phyloP scores from a whole-genome alignment of 2,329 filamentous ascomycete genomes.

The Aaosphaeria arxii region DNA sequence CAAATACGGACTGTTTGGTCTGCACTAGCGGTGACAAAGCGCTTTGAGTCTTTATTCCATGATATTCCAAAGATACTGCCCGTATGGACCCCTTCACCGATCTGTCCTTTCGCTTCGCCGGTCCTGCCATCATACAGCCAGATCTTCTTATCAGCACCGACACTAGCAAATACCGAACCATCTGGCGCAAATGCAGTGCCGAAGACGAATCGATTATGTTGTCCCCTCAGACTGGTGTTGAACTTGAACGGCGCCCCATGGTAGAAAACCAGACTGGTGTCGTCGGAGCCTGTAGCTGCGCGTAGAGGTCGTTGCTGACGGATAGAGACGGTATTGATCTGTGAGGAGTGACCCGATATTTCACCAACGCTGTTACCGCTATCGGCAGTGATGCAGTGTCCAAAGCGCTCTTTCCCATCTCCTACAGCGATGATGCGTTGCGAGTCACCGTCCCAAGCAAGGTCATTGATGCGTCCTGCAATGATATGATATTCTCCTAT shows the following conservation, averaged over 20 bases:
- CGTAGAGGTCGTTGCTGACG: conserved; percentile 86
- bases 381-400: conserved; percentile 85
- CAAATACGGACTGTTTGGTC: conserved; percentile 94
- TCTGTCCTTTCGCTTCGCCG: conserved; percentile 72
- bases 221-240: conserved; percentile 71
- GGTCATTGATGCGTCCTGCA: conserved; percentile 89
- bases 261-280: conserved; percentile 85
- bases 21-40: conserved; percentile 85
- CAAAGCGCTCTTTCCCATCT: conserved; percentile 89
- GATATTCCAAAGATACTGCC: conserved; percentile 91
- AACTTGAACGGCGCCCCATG: conserved; percentile 96
- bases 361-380: conserved; percentile 96
- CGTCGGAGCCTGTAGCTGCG: conserved; percentile 87
- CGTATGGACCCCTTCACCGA: conserved; percentile 81
- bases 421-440: conserved; percentile 96
- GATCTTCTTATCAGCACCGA: conserved; percentile 88
- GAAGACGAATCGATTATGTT: conserved; percentile 87
- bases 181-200: conserved; percentile 88
- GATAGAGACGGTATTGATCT: conserved; percentile 88
- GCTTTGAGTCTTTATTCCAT: conserved; percentile 83
- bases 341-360: conserved; percentile 84
- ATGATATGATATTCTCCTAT: conserved; percentile 87
- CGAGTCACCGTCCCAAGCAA: conserved; percentile 96
- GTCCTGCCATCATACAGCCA: conserved; percentile 97
- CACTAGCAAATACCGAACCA: conserved; percentile 75